Percentiles rank a stretch among this genome's conserved stretches.
These are phyloP conservation scores for Aspergillus novofumigatus DNA, from an alignment of 2,329 filamentous ascomycete species.

Conservation along the genomic window DNA sequence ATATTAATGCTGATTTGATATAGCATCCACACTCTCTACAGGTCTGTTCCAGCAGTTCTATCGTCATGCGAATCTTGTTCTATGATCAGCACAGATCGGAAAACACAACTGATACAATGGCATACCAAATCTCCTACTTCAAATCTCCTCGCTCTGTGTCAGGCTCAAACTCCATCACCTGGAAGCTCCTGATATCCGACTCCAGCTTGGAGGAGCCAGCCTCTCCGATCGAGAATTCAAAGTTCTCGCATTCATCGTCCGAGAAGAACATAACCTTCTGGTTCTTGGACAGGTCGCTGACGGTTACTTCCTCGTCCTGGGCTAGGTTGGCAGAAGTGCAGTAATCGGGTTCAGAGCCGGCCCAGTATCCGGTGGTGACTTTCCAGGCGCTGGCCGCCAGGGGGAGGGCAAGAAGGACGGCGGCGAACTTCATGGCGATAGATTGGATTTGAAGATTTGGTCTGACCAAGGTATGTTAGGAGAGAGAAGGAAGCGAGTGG, in stretches of 20 bases:
- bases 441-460: too few species aligned
- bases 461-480: too few species aligned
- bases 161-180: constrained; percentile 1
- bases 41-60: not conserved
- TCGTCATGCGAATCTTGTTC: not conserved
- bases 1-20: not conserved
- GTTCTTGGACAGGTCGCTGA: not conserved
- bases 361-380: constrained; percentile 3
- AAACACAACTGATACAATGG: too few species aligned
- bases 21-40: too few species aligned
- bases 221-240: not conserved
- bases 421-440: constrained; percentile 1
- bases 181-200: not conserved
- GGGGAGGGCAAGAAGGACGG: not conserved
- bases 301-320: not conserved
- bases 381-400: constrained; percentile 1
- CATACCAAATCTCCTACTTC: not conserved
- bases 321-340: not conserved
- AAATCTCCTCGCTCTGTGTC: not conserved
- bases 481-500: too few species aligned
- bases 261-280: constrained; percentile 4
- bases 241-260: constrained; percentile 1
- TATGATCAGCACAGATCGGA: not conserved
- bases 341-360: not conserved
- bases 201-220: not conserved